Evolutionary conservation across 2,329 filamentous ascomycete genomes (phyloP).

Genomic region (Canariomyces notabilis): DNA sequence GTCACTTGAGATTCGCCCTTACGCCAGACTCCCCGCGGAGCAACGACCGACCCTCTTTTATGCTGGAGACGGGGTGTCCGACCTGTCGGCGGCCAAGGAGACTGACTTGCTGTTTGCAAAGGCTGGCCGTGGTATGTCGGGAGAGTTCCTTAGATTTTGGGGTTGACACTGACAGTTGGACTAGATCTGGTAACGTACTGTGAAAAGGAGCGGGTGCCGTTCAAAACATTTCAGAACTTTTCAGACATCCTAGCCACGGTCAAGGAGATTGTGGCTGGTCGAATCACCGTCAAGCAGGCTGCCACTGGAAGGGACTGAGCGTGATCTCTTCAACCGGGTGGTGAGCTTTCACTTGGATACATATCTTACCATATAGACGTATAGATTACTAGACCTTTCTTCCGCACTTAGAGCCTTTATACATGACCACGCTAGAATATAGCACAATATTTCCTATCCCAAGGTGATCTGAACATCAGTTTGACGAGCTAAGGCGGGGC

Average conservation of each 20-base stretch:
- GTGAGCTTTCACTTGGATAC: not conserved
- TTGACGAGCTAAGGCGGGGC: too few relatives aligned
- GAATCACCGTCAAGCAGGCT: conserved; percentile 23
- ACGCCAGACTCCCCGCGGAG: conserved; percentile 63
- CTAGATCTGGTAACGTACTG: conserved; percentile 83
- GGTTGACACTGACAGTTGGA: conserved; percentile 11
- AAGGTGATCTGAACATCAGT: too few relatives aligned
- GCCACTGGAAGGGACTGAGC: conserved; percentile 23
- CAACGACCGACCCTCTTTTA: conserved; percentile 84
- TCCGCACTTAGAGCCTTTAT: too few relatives aligned
- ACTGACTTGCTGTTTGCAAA: conserved; percentile 93
- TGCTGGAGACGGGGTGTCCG: conserved; percentile 89
- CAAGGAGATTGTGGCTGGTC: conserved; percentile 24
- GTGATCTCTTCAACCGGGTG: too few relatives aligned
- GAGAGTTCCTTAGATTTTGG: not conserved
- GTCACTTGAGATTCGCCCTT: conserved; percentile 82
- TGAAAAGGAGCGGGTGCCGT: conserved; percentile 76
- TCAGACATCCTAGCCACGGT: conserved; percentile 40
- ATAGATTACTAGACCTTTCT: too few relatives aligned
- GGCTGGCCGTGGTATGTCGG: conserved; percentile 67
- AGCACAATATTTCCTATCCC: too few relatives aligned
- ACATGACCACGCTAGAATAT: too few relatives aligned
- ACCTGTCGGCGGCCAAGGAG: conserved; percentile 86
- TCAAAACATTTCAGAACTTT: conserved; percentile 84
- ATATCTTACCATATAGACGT: too few relatives aligned